A percentile compares a stretch with the other conserved stretches of the same genome.
These are phyloP conservation scores for Fusarium verticillioides DNA, from an alignment of 2,329 filamentous ascomycete species.

Conservation along the genomic window DNA sequence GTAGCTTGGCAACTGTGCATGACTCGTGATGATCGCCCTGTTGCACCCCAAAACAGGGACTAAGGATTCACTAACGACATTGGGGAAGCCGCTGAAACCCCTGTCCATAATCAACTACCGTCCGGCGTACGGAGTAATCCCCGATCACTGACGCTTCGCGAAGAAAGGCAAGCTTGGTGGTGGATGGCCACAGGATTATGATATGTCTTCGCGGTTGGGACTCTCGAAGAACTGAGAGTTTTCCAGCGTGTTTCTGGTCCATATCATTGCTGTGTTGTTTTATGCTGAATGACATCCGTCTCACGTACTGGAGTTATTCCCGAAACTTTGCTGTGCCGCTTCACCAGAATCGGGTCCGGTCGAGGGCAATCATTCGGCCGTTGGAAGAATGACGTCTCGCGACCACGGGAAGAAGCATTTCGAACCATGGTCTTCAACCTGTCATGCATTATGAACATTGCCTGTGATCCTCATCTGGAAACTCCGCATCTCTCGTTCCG, in stretches of 20 bases:
- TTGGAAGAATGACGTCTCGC: neutral
- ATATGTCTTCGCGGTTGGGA: neutral
- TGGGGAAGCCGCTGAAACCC: neutral
- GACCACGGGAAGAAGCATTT: neutral
- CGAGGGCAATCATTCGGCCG: neutral
- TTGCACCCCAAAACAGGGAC: neutral
- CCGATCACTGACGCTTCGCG: neutral
- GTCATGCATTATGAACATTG: neutral
- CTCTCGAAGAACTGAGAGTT: too few species aligned
- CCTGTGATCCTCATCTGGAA: neutral
- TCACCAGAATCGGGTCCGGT: neutral
- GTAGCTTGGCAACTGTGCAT: neutral
- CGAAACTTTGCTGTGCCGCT: too few species aligned
- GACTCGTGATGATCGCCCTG: neutral
- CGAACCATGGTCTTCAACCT: too few species aligned
- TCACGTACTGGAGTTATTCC: neutral
- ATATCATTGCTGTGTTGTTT: too few species aligned
- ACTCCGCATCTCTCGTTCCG: neutral
- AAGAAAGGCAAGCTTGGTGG: neutral
- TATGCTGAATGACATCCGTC: neutral
- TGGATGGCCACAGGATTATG: neutral
- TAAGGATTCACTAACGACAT: neutral
- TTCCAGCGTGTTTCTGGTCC: too few species aligned
- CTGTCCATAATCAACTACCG: neutral
- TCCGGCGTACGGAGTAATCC: neutral